Conservation (phyloP, 257 asterid genomes). For the Solanum bukasovii region DNA sequence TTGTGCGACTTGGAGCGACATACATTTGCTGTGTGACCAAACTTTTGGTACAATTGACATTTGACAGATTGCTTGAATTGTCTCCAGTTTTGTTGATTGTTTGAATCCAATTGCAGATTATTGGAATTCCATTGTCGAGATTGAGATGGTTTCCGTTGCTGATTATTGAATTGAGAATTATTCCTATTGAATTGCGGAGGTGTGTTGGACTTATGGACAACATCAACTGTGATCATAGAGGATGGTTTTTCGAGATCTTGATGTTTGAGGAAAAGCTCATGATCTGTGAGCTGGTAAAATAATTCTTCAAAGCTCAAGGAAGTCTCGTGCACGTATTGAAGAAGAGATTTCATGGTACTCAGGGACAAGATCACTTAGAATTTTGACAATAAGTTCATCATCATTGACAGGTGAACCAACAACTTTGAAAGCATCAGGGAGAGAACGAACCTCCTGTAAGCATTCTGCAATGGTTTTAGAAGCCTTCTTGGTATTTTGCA, state of each 20-base stretch:
- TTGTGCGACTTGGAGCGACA: background rate
- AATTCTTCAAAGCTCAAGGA: background rate
- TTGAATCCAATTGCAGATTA: background rate
- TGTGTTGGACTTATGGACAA: background rate
- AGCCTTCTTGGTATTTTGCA: background rate
- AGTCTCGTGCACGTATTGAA: background rate
- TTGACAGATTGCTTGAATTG: background rate
- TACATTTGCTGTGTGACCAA: background rate
- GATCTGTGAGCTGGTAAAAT: background rate
- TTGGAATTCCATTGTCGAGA: background rate
- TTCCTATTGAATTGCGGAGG: background rate
- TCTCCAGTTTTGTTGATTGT: background rate
- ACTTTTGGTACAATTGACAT: background rate
- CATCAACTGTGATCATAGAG: background rate
- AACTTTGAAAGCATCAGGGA: background rate
- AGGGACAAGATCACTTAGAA: background rate
- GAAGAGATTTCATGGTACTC: background rate
- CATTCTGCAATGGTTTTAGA: background rate
- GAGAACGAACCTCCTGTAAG: background rate
- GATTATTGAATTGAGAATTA: background rate
- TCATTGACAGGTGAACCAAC: background rate
- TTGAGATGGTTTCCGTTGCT: background rate
- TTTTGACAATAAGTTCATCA: background rate
- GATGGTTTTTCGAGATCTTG: background rate
- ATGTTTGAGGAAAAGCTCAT: background rate